Base-by-base conservation (phyloP, 2,329 filamentous ascomycete species). In the Trichoderma hamatum region DNA sequence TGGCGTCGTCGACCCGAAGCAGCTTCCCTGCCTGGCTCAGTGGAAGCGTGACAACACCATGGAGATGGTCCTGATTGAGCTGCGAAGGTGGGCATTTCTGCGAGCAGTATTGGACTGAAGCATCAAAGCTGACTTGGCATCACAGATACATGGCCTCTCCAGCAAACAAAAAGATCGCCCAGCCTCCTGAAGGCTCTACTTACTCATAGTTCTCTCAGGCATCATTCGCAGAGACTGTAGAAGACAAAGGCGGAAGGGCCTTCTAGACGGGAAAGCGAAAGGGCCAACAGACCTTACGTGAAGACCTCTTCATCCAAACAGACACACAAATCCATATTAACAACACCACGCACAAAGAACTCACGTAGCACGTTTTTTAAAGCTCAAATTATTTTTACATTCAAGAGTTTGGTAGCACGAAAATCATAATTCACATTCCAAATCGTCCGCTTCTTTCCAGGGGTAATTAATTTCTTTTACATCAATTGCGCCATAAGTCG, bases 1-100 rank as follows among this genome's bases (percentile, higher is more conserved):
- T 72, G 96, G 96, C 77, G 77, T 93, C 84, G 93, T 98, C 74
- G 94, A 98, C 77, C 90, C 92, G 21, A 86, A 86, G 70, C 93
- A 94, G 77, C 85, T 99, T 39, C 92, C 92, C 19, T 97, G 94
- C 76, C 86, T 99, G 55, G 88, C 90, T 67, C 90, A 92, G 80
- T 99, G 96, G 96, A 96, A 92, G 84, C 87, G 93, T 70, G 91
- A 96, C 58, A 96, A 94, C 78, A 97, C 94, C 39, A 97, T 97
- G 92, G 95, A 98, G 84, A 97, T 93, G 1, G 90, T 97, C 67
- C 83, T 97, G 73, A 93, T 96, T 72, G 94, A 97, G 79, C 84
- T 97, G 70, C 87, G 93, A 83, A 90, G 91, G 91, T 92, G 77
- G 72, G 84, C 71, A 13, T 13, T 24, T 49, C 46, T 49, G n/a